Evolutionary conservation across 768 basidiomycete species (phyloP).

Genomic region (Lactarius pseudohatsudake): DNA sequence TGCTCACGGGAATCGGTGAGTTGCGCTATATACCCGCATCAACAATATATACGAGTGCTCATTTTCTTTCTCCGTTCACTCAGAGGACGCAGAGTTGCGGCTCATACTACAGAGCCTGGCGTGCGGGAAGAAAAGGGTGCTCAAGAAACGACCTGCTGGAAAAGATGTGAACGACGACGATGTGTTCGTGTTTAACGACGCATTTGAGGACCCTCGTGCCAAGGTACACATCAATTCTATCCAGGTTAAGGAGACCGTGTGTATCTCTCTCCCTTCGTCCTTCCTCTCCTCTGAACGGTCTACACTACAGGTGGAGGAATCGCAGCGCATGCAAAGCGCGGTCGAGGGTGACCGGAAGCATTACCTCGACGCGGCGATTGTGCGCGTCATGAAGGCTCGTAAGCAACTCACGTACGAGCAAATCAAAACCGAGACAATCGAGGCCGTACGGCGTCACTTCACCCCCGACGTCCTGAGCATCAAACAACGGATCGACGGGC

Average conservation of each 20-base stretch:
- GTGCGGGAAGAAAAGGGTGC: constrained; percentile 84
- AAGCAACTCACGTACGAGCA: constrained; percentile 81
- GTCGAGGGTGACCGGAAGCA: constrained; percentile 87
- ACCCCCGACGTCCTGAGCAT: constrained; percentile 80
- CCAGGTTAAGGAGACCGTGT: constrained; percentile 87
- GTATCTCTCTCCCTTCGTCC: constrained; percentile 33
- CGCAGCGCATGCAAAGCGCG: constrained; percentile 72
- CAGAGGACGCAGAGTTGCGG: constrained; percentile 73
- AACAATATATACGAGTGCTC: constrained; percentile 19
- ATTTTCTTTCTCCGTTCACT: constrained; percentile 32
- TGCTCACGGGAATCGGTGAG: constrained; percentile 72
- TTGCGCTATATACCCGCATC: not conserved
- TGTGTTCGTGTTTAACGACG: constrained; percentile 76
- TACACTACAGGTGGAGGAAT: constrained; percentile 74
- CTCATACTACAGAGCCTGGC: constrained; percentile 91
- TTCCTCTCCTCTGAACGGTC: not conserved
- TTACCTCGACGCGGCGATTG: constrained; percentile 91
- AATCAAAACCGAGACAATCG: constrained; percentile 79
- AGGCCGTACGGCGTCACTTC: constrained; percentile 86
- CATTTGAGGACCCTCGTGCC: constrained; percentile 73
- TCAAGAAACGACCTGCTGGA: constrained; percentile 76
- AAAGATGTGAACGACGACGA: constrained; percentile 77
- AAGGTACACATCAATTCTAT: constrained; percentile 95
- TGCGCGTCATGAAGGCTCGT: constrained; percentile 91
- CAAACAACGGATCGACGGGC: constrained; percentile 76